Percentiles rank a stretch among this genome's conserved stretches.
These are phyloP conservation scores for Solanum megistacrolobum DNA, from an alignment of 257 asterid genomes.

Conservation along the genomic window DNA sequence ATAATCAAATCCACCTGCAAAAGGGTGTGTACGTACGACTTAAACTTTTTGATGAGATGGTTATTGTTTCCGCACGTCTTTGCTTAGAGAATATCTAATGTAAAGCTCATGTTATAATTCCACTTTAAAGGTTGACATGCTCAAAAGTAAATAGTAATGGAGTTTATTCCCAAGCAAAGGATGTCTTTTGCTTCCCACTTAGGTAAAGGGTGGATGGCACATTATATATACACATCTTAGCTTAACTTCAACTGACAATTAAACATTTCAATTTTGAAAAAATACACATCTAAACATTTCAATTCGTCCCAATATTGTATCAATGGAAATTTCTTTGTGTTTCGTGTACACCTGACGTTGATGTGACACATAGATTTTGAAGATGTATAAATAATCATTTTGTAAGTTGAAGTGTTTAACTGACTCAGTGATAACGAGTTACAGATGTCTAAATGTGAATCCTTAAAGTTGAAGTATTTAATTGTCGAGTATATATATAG, in stretches of 20 bases:
- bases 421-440: no score
- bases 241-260: not conserved
- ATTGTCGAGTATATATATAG: not conserved
- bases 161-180: conserved; percentile 22
- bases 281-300: not conserved
- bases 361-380: not conserved
- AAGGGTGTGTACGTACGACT: not conserved
- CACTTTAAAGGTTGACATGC: conserved; percentile 20
- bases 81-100: not conserved
- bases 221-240: not conserved
- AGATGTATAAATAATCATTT: no score
- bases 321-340: not conserved
- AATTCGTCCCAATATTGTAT: not conserved
- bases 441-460: not conserved
- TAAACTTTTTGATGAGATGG: not conserved
- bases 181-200: conserved; percentile 28
- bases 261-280: not conserved
- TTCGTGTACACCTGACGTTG: not conserved
- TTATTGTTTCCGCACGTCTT: not conserved
- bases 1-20: not conserved
- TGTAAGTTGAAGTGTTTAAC: not conserved
- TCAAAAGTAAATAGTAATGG: conserved; percentile 2
- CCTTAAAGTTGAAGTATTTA: not conserved
- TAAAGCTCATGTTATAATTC: not conserved
- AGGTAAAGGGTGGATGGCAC: conserved; percentile 12